phyloP scores from a whole-genome alignment of 768 basidiomycete species.

The Polyporus arcularius region DNA sequence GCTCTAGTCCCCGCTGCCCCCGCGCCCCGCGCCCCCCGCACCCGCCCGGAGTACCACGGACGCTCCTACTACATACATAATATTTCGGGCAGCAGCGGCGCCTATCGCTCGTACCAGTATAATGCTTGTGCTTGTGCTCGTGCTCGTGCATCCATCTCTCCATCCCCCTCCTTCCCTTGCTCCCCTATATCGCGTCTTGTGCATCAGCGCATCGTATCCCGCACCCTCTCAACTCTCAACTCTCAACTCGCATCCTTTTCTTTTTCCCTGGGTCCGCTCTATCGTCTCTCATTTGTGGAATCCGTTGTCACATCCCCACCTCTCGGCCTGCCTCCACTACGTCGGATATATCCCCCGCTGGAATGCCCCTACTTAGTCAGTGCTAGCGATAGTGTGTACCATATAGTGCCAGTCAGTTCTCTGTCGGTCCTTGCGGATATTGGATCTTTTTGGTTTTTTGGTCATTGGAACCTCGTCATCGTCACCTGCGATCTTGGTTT shows the following conservation, averaged over 20 bases:
- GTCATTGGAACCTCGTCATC: too few species aligned
- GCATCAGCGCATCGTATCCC: too few species aligned
- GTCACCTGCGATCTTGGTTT: too few species aligned
- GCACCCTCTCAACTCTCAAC: not conserved
- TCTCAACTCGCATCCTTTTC: not conserved
- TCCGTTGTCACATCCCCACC: too few species aligned
- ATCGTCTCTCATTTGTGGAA: too few species aligned
- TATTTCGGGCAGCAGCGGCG: not conserved
- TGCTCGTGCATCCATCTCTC: not conserved
- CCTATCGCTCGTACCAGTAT: conserved; percentile 17
- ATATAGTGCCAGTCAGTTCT: too few species aligned
- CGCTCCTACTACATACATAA: not conserved
- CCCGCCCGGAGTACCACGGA: not conserved
- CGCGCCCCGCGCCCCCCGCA: not conserved
- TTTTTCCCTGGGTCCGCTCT: too few species aligned
- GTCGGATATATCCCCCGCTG: not conserved
- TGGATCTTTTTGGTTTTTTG: too few species aligned
- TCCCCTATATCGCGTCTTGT: too few species aligned
- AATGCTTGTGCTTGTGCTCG: not conserved
- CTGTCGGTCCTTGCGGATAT: too few species aligned
- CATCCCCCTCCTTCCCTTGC: not conserved
- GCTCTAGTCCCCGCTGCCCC: conserved; percentile 8
- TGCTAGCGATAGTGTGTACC: not conserved
- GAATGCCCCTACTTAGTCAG: not conserved
- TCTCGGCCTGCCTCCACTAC: not conserved